A percentile compares a stretch with the other conserved stretches of the same genome.
These are phyloP conservation scores for Calocybe indica DNA, from an alignment of 768 basidiomycete species.

Conservation along the genomic window DNA sequence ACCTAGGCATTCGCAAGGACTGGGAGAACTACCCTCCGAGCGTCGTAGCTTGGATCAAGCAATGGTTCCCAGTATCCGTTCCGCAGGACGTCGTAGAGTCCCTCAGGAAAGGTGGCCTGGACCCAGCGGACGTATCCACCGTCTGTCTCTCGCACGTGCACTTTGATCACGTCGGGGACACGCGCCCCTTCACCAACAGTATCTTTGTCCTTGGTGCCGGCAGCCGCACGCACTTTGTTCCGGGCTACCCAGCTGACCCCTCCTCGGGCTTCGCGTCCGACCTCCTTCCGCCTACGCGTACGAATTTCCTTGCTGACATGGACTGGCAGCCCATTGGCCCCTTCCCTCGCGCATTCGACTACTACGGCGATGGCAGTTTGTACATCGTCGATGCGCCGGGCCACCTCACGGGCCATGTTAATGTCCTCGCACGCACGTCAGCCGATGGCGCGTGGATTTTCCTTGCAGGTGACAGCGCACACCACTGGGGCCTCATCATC, in stretches of 20 bases:
- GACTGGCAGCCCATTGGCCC: slow-evolving; percentile 13
- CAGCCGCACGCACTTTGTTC: slow-evolving; percentile 24
- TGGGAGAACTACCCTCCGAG: slow-evolving; percentile 31
- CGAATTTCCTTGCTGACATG: slow-evolving; percentile 6
- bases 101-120: slow-evolving; percentile 41
- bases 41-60: slow-evolving; percentile 19
- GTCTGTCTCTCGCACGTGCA: slow-evolving; percentile 50
- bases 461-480: slow-evolving; percentile 51
- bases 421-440: slow-evolving; percentile 48
- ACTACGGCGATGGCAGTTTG: slow-evolving; percentile 51
- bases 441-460: slow-evolving; percentile 48
- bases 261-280: slow-evolving; percentile 5
- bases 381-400: slow-evolving; percentile 56
- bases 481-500: slow-evolving; percentile 45
- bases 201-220: slow-evolving; percentile 43
- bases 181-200: slow-evolving; percentile 36
- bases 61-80: slow-evolving; percentile 13
- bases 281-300: slow-evolving; percentile 10
- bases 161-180: slow-evolving; percentile 49
- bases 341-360: slow-evolving; percentile 40
- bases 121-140: slow-evolving; percentile 34
- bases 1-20: slow-evolving; percentile 45
- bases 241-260: slow-evolving; percentile 2
- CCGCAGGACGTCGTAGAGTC: slow-evolving; percentile 41
- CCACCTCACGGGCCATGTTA: slow-evolving; percentile 51